These are phyloP conservation scores for Cladophialophora immunda DNA, from an alignment of 2,329 filamentous ascomycete species.

Conservation along the genomic window DNA sequence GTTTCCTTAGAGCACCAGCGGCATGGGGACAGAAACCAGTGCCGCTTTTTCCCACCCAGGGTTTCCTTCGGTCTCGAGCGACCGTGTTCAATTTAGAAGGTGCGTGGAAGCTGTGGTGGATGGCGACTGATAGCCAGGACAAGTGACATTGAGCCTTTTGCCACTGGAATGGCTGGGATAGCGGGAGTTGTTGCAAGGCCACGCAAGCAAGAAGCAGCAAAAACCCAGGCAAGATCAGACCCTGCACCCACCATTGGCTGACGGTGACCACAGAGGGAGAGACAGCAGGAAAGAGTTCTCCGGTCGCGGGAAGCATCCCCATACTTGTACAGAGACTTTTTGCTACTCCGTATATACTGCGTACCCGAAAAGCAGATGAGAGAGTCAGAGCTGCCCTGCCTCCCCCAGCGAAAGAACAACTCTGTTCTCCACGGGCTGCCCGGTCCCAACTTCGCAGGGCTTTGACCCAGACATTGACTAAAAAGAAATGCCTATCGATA, in stretches of 20 bases:
- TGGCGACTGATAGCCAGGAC: neutral
- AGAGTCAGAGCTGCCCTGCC: neutral
- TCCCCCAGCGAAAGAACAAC: neutral
- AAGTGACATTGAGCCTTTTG: conserved; percentile 2
- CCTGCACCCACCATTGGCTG: neutral
- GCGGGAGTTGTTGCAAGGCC: neutral
- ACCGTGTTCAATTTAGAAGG: conserved; percentile 20
- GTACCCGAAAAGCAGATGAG: neutral
- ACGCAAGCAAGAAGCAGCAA: neutral
- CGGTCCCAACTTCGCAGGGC: neutral
- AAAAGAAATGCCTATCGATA: conserved; percentile 11
- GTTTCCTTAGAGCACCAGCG: conserved; percentile 9
- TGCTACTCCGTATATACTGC: neutral
- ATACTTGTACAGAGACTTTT: neutral
- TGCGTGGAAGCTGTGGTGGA: neutral
- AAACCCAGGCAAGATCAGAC: neutral
- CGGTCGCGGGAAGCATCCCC: neutral
- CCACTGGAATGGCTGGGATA: neutral
- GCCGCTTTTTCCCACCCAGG: conserved; percentile 16
- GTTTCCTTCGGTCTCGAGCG: conserved; percentile 9
- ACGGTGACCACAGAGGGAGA: neutral
- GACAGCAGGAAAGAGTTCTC: neutral
- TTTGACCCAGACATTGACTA: neutral
- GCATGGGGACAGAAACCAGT: neutral
- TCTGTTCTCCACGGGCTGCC: neutral